Evolutionary conservation across 2,329 filamentous ascomycete species (phyloP), one percentile per base, ranked within the genome.

Genomic region (Scopulariopsis brevicaulis): DNA sequence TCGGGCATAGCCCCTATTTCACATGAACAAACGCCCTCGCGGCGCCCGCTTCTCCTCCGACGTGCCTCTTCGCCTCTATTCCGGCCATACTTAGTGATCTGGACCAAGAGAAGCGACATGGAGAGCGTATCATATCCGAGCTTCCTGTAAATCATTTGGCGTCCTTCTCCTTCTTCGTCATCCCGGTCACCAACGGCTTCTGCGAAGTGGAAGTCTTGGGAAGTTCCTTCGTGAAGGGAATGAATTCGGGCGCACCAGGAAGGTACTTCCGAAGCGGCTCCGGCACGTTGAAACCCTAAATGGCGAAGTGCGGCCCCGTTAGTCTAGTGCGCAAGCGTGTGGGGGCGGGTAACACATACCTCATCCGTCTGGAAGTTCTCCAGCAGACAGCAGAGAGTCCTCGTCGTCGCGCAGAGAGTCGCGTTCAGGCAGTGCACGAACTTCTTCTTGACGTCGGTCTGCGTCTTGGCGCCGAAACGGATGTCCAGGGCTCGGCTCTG

Each of bases 341-440:
- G 50, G 20, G 50, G 50, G 43, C 11, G 54, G 20, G 18, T 22
- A 25, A 43, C 22, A 71, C 81, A 72, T 73, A 86, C 86, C 64
- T 93, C 88, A 67, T 91, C 85, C 0, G 86, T 94, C 77, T 99
- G 94, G 73, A 93, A 97, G 75, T 97, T 99, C 75, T 99, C 94
- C 46, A 99, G 81, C 51, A 99, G 79, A 70, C 93, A 96, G 80
- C 94, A 97, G 55, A 97, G 79, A 0, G 93, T 90, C 69, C 93
- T 83, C 69, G 96, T 92, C 1, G 93, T 96, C 20, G 93, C 93
- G 71, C 88, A 93, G 46, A 96, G 78, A 22, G 89, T 96, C 61
- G 89, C 88, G 75, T 96, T 96, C 61, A 96, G 78, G 48, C 89
- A 90, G 73, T 99, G 94, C 43, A 96, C 92, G 69, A 96, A 99